These are phyloP conservation scores for Hermanozyma aechmeae DNA, from an alignment of 805 yeast species.

Conservation along the genomic window DNA sequence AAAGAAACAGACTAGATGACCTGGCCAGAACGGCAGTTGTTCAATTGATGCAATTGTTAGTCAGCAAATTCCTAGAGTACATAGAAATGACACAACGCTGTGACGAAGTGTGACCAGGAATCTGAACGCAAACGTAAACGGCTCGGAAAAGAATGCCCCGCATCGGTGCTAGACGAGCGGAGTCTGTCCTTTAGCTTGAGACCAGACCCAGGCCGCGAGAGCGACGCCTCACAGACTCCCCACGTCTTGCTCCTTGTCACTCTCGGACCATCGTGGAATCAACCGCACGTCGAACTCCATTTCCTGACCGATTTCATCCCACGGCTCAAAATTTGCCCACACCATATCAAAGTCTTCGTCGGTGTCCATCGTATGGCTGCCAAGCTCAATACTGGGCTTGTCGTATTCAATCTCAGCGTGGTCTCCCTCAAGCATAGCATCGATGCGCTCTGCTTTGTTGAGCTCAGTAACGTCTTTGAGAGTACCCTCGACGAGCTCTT, in stretches of 20 bases:
- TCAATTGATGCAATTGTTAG: no score
- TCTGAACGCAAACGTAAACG: no score
- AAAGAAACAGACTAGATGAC: no score
- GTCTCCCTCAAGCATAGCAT: constrained; percentile 23
- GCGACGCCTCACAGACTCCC: neutral
- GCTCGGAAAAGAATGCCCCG: no score
- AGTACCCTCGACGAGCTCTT: constrained; percentile 15
- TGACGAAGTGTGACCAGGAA: no score
- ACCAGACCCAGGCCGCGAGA: no score
- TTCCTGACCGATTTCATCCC: constrained; percentile 34
- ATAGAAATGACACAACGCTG: no score
- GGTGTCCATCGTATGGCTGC: constrained; percentile 23
- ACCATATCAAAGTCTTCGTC: constrained; percentile 36
- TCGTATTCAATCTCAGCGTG: constrained; percentile 17
- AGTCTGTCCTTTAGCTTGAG: no score
- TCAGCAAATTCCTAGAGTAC: no score
- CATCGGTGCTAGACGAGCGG: no score
- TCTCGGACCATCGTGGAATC: constrained; percentile 24
- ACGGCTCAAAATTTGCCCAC: constrained; percentile 36
- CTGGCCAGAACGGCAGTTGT: no score
- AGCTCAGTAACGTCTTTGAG: constrained; percentile 23
- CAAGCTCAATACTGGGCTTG: constrained; percentile 30
- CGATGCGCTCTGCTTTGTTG: constrained; percentile 28
- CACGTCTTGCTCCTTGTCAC: neutral
- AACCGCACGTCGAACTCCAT: constrained; percentile 30